Evolutionary conservation across 805 yeast genomes (phyloP), one percentile per base, ranked within the genome.

Genomic region (Pichia manshurica): DNA sequence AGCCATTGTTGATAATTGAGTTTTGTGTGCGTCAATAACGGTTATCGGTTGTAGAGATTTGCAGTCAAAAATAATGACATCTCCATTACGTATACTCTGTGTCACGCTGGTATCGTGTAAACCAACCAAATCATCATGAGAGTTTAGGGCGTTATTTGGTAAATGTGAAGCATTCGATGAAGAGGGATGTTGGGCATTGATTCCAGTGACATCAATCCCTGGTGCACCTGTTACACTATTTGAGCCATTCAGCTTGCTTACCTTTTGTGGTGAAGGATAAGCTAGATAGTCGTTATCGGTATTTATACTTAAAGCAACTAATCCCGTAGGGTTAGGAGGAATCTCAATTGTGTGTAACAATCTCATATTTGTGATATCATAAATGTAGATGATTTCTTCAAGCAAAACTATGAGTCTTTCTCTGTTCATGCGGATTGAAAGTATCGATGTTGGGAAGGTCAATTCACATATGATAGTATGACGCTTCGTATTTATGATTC

Each of bases 321-420:
- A 61, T 0, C 90, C 87, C 50, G 67, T 69, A 9, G 74, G 69
- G 54, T 82, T 82, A 1, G 78, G 72, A 0, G 78, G 72, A 1
- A 81, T 80, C 45, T 85, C 90, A 37, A 85, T 75, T 0, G 89
- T 82, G 59, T 81, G 87, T 37, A 91, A 65, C 25, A 91, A 75
- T 58, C 87, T 78, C 82, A 91, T 89, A 61, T 91, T 88, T 56
- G 89, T 81, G 55, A 91, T 83, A 64, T 91, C 97, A 67, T 91
- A 91, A 40, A 93, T 75, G 63, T 84, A 88, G 12, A 91, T 82
- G 59, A 91, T 93, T 49, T 87, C 93, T 53, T 84, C 79, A 45
- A 91, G 69, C 9, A 87, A 76, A n/a, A 90, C 95, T 39, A 88
- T 77, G 56, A 91, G 70, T 42, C 97, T 70, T 56, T 86, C 83